Evolutionary conservation across 805 yeast genomes (phyloP), one percentile per base, ranked within the genome.

Genomic region (Starmerella scarabaei): DNA sequence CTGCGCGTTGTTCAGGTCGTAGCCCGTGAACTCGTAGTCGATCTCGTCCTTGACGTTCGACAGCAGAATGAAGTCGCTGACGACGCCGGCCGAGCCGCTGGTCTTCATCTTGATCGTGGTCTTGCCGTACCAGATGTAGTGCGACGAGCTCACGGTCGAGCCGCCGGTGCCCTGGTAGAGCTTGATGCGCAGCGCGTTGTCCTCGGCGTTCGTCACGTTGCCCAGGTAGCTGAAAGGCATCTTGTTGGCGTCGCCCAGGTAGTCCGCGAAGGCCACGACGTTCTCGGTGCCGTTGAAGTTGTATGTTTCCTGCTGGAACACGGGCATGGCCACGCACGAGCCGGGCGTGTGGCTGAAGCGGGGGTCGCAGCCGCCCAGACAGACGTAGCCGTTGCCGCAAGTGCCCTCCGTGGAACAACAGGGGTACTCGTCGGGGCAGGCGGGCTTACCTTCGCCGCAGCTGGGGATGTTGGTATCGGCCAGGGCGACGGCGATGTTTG

Each of bases 11-110:
- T 69, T 67, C 53, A 81, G 61, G 54, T 80, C 73, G 53, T 71
- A 71, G 43, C 97, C 97, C 47, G 84, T 78, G 51, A 75, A 78
- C 65, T 86, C 95, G 55, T 62, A 76, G 70, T 86, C 96, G 53
- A 85, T 71, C 68, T 86, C 96, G 65, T 85, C 96, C 67, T 81
- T 75, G 31, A 78, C 83, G 56, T 81, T 80, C 6, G 94, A 81
- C 60, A 74, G 78, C 38, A 83, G 59, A 60, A 85, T 83, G 53
- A 77, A 73, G 23, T 94, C 86, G 14, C 93, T 70, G 43, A 85
- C 71, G 28, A 85, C 94, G 67, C 96, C 96, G 8, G 61, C 67
- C 29, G 69, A 69, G 55, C 74, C 81, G 1, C 94, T 80, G 0
- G 88, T 66, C 64, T 79, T 84, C 53, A 84, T 53, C 36, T 65